Base-by-base conservation (phyloP, 129 eudicot genomes). In the Escallonia herrerae region DNA sequence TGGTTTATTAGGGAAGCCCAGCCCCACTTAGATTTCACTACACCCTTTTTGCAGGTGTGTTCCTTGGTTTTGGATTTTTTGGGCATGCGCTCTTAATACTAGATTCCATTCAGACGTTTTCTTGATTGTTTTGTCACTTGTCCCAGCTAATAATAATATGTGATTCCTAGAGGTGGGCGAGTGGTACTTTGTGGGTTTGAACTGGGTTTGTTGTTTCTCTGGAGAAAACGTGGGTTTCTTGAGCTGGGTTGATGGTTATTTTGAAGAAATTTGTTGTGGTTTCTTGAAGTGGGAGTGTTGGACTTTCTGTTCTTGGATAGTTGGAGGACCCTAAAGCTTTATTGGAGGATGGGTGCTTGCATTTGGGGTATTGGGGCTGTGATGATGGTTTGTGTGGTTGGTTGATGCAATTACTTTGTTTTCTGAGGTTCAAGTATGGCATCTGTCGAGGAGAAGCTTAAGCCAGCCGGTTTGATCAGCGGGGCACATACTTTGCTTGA, bases 21-120 rank as follows among this genome's bases (percentile, higher is more conserved):
- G 83, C 88, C 96, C 91, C 97, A 83, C 94, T 58, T 78, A 81
- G 95, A 83, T 87, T 84, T 81, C 87, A 84, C 78, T 65, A 14
- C 33, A 22, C 58, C 83, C 41, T 79, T 82, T 74, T 76, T 62
- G 78, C 84, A 80, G 87, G 85, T 80, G 69, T 91, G 88, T 85
- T 85, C 85, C 67, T 87, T 88, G 86, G 82, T 81, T 87, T 87
- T 91, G 90, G 80, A 79, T 75, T 87, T 79, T 68, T 77, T 66
- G 68, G 76, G 86, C 94, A 82, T 84, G 80, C 78, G 58, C 78
- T 81, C 68, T 74, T 75, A 53, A 62, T 58, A 59, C 72, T 73
- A 75, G 72, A 74, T 79, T 77, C 83, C 60, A 9, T 66, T 44
- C 43, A 22, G 33, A 22, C 33, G 33, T 22, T 22, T 22, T 22